Evolutionary conservation across 2,329 filamentous ascomycete species (phyloP).

Genomic region (Lasiodiplodia sp.): DNA sequence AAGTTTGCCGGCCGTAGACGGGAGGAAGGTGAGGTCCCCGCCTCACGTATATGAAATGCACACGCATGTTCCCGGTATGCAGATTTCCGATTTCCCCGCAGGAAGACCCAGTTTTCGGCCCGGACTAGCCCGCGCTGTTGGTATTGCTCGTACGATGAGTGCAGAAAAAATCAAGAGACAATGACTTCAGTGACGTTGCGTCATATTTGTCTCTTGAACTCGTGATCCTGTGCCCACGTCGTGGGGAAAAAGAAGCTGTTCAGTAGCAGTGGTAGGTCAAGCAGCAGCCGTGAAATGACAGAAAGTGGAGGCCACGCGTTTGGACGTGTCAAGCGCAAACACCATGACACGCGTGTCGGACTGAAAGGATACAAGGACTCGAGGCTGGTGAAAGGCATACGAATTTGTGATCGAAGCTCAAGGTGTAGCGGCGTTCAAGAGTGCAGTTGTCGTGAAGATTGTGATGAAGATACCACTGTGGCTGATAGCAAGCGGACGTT

Average conservation of each 20-base stretch:
- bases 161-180: slow-evolving; percentile 4
- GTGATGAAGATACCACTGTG: slow-evolving; percentile 12
- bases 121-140: background rate
- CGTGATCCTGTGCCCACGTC: background rate
- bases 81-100: slow-evolving; percentile 8
- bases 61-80: background rate
- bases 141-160: slow-evolving; percentile 11
- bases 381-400: background rate
- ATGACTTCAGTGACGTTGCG: background rate
- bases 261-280: background rate
- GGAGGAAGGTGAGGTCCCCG: background rate
- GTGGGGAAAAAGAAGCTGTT: background rate
- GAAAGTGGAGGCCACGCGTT: background rate
- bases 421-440: background rate
- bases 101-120: background rate
- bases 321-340: background rate
- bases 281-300: background rate
- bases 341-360: background rate
- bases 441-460: slow-evolving; percentile 2
- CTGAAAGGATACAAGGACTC: background rate
- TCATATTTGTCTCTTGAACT: background rate
- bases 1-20: background rate
- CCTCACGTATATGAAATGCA: slow-evolving; percentile 6
- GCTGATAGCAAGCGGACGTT: background rate
- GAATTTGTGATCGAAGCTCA: background rate